Evolutionary conservation across 495 filamentous ascomycete species (phyloP), one percentile per base, ranked within the genome.

Genomic region (Schizothecium vesticola): DNA sequence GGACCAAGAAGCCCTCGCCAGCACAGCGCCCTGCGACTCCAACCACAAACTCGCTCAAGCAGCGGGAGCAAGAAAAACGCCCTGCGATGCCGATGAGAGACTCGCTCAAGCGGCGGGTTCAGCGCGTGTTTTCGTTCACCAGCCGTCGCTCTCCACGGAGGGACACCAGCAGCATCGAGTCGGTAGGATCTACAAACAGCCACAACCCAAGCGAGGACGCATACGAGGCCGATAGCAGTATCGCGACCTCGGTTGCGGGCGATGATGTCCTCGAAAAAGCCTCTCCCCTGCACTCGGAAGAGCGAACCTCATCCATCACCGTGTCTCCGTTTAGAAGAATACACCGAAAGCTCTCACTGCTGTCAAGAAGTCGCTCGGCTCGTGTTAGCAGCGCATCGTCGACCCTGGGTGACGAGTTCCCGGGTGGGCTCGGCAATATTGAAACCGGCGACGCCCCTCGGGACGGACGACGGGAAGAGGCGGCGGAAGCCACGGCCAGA

Each of bases 331-430:
- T 64, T 22, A 72, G 62, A 51, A 65, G 64, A 6, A n/a, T 57
- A 4, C 71, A 59, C 23, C 74, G 72, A 21, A 66, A 67, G 0
- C 76, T 73, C 31, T 71, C 75, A 3, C 56, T 74, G 8, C 11
- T 73, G 13, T 64, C 60, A 36, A 61, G 59, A 25, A 67, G 56
- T 19, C 59, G 25, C 23, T 72, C 72, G 3, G 61, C 65, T 9
- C 73, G 67, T 16, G 62, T 69, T 25, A 73, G 70, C 67, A 72
- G 68, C 26, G 63, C 64, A 2, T 74, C 72, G 31, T 74, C 72
- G 43, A 71, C 70, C 4, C 66, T 75, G 25, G 63, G 72, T 13
- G 69, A 71, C n/a, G 75, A 72, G 25, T 62, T 69, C 36, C 55
- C 6, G 4, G 21, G 22, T 8, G 33, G 43, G n/a, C 43, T 23